Percentiles rank a stretch among this genome's conserved stretches.
phyloP scores from a whole-genome alignment of 441 rosid species.

The Isatis lusitanica region DNA sequence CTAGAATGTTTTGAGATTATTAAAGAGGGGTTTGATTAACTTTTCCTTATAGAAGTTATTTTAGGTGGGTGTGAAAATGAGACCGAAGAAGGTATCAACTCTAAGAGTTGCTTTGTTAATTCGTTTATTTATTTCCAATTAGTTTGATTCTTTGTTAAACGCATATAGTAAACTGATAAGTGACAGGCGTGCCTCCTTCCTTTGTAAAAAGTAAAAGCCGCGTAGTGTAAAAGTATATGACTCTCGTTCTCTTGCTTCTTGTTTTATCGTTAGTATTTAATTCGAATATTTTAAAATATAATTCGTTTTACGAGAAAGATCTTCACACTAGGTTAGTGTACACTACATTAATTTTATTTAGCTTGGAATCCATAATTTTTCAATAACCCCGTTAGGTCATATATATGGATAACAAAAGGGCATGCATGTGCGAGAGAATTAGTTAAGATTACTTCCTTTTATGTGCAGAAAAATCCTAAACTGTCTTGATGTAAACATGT shows the following conservation, averaged over 20 bases:
- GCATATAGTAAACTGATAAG: slow-evolving; percentile 13
- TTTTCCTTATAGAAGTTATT: not conserved
- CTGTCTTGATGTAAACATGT: not conserved
- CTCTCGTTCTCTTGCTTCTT: slow-evolving; percentile 2
- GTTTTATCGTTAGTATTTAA: slow-evolving; percentile 2
- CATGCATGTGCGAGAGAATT: not conserved
- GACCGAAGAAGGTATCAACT: slow-evolving; percentile 34
- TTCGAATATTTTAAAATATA: not conserved
- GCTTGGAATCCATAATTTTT: not conserved
- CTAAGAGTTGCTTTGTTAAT: not conserved
- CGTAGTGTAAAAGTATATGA: slow-evolving; percentile 30
- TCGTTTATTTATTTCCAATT: not conserved
- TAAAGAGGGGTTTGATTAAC: slow-evolving; percentile 6
- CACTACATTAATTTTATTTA: not conserved
- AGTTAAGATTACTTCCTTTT: not conserved
- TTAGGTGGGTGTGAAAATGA: slow-evolving; percentile 29
- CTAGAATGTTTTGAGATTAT: slow-evolving; percentile 26
- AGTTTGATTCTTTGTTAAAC: not conserved
- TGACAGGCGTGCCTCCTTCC: slow-evolving; percentile 21
- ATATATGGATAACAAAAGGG: not conserved
- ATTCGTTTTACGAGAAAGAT: slow-evolving; percentile 19
- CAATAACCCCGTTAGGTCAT: not conserved
- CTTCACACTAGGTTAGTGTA: slow-evolving; percentile 5
- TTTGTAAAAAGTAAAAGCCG: slow-evolving; percentile 23
- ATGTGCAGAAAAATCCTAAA: not conserved